A percentile compares a stretch with the other conserved stretches of the same genome.
phyloP scores from a whole-genome alignment of 2,329 filamentous ascomycete species.

The Emergomyces pasteurianus region DNA sequence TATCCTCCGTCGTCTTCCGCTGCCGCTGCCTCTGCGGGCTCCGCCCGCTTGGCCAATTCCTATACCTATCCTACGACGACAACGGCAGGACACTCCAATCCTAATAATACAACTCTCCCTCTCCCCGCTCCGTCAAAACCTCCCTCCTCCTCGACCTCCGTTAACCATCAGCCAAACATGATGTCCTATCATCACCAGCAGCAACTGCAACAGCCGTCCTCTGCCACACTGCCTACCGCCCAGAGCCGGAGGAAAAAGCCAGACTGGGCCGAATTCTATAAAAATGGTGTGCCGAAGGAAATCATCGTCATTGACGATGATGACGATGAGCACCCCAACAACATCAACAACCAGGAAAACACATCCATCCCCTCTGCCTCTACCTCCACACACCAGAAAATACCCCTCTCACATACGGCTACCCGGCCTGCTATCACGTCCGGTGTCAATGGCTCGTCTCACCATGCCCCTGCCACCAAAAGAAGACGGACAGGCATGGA shows the following conservation, averaged over 20 bases:
- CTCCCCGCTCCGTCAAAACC: slow-evolving; percentile 3
- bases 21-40: slow-evolving; percentile 9
- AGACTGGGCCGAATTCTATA: slow-evolving; percentile 72
- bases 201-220: background rate
- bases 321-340: slow-evolving; percentile 33
- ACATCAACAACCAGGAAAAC: slow-evolving; percentile 15
- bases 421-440: slow-evolving; percentile 27
- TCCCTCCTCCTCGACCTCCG: slow-evolving; percentile 1
- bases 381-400: background rate
- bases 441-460: slow-evolving; percentile 17
- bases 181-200: background rate
- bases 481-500: slow-evolving; percentile 57
- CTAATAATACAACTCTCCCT: slow-evolving; percentile 4
- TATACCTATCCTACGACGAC: slow-evolving; percentile 28
- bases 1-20: slow-evolving; percentile 39
- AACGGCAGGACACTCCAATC: slow-evolving; percentile 19
- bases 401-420: slow-evolving; percentile 1
- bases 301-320: slow-evolving; percentile 65
- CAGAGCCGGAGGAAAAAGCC: slow-evolving; percentile 29
- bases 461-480: slow-evolving; percentile 45
- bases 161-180: slow-evolving; percentile 5
- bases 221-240: slow-evolving; percentile 10
- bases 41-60: slow-evolving; percentile 31
- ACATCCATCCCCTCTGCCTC: background rate
- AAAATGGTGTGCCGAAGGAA: slow-evolving; percentile 71